Conservation (phyloP, 1,284 basidiomycete genomes). For the Tylopilus orsonianus region DNA sequence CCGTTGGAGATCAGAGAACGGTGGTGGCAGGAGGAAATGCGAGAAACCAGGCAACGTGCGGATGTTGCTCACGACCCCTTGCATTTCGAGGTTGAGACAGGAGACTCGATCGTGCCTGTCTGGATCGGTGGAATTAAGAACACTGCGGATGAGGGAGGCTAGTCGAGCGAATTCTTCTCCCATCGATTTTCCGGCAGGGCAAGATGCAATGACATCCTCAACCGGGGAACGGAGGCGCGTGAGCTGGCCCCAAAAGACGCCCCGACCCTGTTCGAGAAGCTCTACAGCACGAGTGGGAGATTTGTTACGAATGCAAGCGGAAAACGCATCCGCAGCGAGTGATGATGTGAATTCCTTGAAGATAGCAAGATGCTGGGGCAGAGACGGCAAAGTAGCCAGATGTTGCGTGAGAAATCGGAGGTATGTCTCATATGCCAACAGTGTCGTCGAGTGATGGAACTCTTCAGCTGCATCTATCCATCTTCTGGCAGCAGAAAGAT, state of each 20-base stretch:
- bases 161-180: neutral
- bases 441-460: neutral
- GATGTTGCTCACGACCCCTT: neutral
- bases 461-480: neutral
- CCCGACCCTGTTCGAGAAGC: too few relatives aligned
- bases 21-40: slow-evolving; percentile 3
- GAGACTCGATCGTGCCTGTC: neutral
- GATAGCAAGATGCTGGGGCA: neutral
- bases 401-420: neutral
- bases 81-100: neutral
- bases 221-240: slow-evolving; percentile 2
- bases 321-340: neutral
- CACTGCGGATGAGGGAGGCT: neutral
- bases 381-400: neutral
- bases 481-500: neutral
- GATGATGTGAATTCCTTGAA: neutral
- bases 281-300: too few relatives aligned
- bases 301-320: too few relatives aligned
- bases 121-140: neutral
- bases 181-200: neutral
- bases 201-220: neutral
- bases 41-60: neutral
- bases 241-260: too few relatives aligned
- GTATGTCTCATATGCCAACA: neutral
- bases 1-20: too few relatives aligned